Percentiles rank a stretch among this genome's conserved stretches.
These are phyloP conservation scores for Arabidopsis hybrid DNA, from an alignment of 441 rosid species.

Conservation along the genomic window DNA sequence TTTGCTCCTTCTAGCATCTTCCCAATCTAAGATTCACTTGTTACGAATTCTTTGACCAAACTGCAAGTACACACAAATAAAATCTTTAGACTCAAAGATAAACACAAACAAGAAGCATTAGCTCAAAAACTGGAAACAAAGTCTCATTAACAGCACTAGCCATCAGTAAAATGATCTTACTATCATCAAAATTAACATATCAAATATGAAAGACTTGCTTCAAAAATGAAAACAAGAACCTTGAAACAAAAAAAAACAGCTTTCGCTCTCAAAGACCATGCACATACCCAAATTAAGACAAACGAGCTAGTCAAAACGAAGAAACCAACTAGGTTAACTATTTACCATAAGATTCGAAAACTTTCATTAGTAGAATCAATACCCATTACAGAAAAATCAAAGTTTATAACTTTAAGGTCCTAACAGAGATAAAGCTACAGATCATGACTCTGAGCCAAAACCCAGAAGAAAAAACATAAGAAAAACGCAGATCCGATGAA, in stretches of 20 bases:
- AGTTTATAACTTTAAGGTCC: not conserved
- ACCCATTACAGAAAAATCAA: not conserved
- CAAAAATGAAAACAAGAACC: too few species aligned
- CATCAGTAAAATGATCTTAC: not conserved
- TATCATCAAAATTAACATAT: not conserved
- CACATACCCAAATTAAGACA: not conserved
- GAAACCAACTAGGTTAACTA: not conserved
- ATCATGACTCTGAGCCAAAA: slow-evolving; percentile 15
- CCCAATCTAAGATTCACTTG: slow-evolving; percentile 44
- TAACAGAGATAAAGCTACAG: slow-evolving; percentile 1
- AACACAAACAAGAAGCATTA: slow-evolving; percentile 4
- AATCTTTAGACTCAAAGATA: not conserved
- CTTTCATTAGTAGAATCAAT: not conserved
- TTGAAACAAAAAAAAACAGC: not conserved
- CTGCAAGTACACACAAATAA: slow-evolving; percentile 15
- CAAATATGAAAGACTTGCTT: too few species aligned
- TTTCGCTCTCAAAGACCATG: slow-evolving; percentile 24
- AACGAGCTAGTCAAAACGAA: slow-evolving; percentile 11
- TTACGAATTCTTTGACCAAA: not conserved
- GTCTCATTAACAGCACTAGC: not conserved
- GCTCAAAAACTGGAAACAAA: not conserved
- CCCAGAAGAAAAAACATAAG: not conserved
- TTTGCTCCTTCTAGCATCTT: slow-evolving; percentile 78
- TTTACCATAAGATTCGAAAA: slow-evolving; percentile 25
- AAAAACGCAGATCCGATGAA: slow-evolving; percentile 41